These are phyloP conservation scores for Sordaria brevicollis DNA, from an alignment of 495 filamentous ascomycete species.

Conservation along the genomic window DNA sequence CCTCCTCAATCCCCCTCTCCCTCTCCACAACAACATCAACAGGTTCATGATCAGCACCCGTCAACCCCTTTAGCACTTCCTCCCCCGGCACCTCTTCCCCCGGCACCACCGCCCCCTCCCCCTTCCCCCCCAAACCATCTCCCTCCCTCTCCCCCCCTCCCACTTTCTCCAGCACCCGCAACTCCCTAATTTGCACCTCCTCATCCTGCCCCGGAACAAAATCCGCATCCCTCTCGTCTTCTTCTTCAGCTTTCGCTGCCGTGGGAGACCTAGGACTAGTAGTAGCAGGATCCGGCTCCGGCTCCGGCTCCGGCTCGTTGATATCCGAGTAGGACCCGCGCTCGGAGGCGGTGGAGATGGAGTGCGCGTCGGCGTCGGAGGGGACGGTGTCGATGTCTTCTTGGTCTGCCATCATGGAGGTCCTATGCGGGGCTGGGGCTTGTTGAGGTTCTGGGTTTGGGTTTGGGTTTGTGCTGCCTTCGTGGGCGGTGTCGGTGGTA, in stretches of 20 bases:
- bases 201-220: not conserved
- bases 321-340: not conserved
- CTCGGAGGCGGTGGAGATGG: not conserved
- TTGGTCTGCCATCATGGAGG: not conserved
- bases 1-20: not conserved
- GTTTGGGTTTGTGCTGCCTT: too few relatives aligned
- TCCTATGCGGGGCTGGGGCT: not conserved
- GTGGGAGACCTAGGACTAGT: not conserved
- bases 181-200: not conserved
- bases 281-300: too few relatives aligned
- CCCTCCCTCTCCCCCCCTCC: not conserved
- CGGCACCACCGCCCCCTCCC: not conserved
- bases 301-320: not conserved
- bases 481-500: too few relatives aligned
- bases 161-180: not conserved
- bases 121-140: not conserved
- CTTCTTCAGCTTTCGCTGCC: not conserved
- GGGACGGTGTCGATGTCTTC: not conserved
- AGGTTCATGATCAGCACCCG: not conserved
- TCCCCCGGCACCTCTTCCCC: too few relatives aligned
- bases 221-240: not conserved
- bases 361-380: not conserved
- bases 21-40: not conserved
- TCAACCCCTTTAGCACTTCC: not conserved
- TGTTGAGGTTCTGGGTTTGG: not conserved